These are phyloP conservation scores for Flaveria linearis DNA, from an alignment of 129 eudicot species.

Conservation along the genomic window DNA sequence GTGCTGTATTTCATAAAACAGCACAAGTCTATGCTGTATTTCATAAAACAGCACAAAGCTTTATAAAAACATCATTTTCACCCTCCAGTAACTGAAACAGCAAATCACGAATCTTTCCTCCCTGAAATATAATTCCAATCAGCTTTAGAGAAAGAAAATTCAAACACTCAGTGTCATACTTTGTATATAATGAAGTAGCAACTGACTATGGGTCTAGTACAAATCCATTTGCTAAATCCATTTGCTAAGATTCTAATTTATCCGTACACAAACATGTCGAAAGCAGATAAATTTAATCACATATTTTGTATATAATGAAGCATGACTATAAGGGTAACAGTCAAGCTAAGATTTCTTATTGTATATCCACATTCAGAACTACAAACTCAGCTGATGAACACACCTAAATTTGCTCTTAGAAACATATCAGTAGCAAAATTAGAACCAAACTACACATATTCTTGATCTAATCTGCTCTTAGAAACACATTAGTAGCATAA, in stretches of 20 bases:
- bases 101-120: slow-evolving; percentile 88
- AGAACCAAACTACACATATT: background rate
- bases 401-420: too few relatives aligned
- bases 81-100: slow-evolving; percentile 87
- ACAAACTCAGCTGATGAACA: background rate
- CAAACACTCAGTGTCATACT: background rate
- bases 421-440: too few relatives aligned
- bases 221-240: too few relatives aligned
- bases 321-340: background rate
- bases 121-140: slow-evolving; percentile 45
- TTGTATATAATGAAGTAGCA: background rate
- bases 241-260: background rate
- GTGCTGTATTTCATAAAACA: too few relatives aligned
- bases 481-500: slow-evolving; percentile 1
- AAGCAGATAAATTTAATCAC: background rate
- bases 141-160: background rate
- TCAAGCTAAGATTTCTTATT: background rate
- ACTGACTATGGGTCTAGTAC: background rate
- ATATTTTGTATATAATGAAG: background rate
- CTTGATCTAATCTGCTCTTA: slow-evolving; percentile 11
- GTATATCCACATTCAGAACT: background rate
- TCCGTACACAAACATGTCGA: slow-evolving; percentile 2
- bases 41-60: too few relatives aligned
- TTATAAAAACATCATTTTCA: slow-evolving; percentile 70
- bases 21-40: too few relatives aligned